phyloP scores from a whole-genome alignment of 1,284 basidiomycete genomes.

The Naganishia sp. region DNA sequence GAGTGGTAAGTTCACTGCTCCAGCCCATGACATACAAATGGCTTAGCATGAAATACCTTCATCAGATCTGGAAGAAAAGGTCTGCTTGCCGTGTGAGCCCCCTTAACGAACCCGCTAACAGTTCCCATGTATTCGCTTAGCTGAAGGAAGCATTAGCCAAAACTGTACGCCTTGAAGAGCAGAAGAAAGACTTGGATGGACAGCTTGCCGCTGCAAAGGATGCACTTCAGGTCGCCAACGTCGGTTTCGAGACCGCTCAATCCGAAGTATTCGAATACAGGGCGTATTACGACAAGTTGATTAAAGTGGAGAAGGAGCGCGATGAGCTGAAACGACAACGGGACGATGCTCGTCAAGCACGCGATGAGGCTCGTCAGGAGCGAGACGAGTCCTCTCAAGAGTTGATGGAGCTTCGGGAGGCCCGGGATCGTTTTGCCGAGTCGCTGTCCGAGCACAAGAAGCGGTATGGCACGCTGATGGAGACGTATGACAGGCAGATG shows the following conservation, averaged over 20 bases:
- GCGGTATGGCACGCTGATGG: not conserved
- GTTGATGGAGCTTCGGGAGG: not conserved
- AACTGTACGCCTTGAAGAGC: not conserved
- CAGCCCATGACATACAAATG: too few relatives aligned
- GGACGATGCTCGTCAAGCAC: not conserved
- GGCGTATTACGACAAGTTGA: not conserved
- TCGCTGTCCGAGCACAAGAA: not conserved
- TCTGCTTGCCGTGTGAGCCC: too few relatives aligned
- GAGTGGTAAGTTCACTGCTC: too few relatives aligned
- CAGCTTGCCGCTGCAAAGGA: too few relatives aligned
- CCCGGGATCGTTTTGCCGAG: too few relatives aligned
- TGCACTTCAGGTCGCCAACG: too few relatives aligned
- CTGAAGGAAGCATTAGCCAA: too few relatives aligned
- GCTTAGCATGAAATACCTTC: too few relatives aligned
- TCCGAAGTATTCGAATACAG: not conserved
- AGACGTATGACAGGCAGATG: not conserved
- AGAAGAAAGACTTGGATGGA: not conserved
- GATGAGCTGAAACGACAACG: not conserved
- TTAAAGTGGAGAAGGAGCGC: too few relatives aligned
- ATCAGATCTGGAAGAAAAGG: too few relatives aligned
- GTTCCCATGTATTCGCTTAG: too few relatives aligned
- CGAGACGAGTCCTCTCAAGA: not conserved
- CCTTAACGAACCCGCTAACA: too few relatives aligned
- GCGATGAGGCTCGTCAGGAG: not conserved
- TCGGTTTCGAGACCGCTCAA: not conserved